Base-by-base conservation (phyloP, 1,139 yeast genomes). In the Blastobotrys serpentis region DNA sequence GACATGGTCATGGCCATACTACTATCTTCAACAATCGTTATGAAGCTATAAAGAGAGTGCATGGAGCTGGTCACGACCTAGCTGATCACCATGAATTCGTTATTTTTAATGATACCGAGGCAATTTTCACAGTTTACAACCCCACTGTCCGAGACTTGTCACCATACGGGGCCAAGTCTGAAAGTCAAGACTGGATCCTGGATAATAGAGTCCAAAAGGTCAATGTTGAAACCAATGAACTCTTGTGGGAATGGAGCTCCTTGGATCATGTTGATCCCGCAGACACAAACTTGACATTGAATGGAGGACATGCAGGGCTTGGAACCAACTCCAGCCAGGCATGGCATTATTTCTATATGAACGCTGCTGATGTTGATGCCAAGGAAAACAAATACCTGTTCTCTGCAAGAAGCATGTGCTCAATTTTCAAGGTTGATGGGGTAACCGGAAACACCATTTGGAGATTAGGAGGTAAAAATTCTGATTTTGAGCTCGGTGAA, bases 301-400 rank as follows among this genome's bases (percentile, higher is more conserved):
- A 33, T 14, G 37, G 37, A 16, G 53, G 64, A 19, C 65, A 65
- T 17, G 70, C 70, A 4, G 74, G 72, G n/a, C 53, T 62, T 21
- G 74, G 73, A 1, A 60, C 52, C 50, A 64, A 66, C 44, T 67
- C 73, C 3, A 60, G 67, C 47, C 69, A 66, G 52, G 74, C 74
- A 3, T 71, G 73, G 73, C 74, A 71, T 52, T 71, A 67, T 51
- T 70, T 71, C 64, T 74, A 71, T 51, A 69, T 71, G 52, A 71
- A 71, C 46, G 70, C 74, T 1, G 72, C 70, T 23, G 74, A 71
- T 48, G 37, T 33, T 11, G 71, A 71, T 48, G 72, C 70, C 54
- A 64, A 56, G 13, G 54, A 66, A 38, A 74, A 73, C 14, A 66
- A 69, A 51, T 70, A 68, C 53, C 47, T 70, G 21, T 42, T 71